Conservation (phyloP, 306 rosid species). For the Sechiopsis laciniata region DNA sequence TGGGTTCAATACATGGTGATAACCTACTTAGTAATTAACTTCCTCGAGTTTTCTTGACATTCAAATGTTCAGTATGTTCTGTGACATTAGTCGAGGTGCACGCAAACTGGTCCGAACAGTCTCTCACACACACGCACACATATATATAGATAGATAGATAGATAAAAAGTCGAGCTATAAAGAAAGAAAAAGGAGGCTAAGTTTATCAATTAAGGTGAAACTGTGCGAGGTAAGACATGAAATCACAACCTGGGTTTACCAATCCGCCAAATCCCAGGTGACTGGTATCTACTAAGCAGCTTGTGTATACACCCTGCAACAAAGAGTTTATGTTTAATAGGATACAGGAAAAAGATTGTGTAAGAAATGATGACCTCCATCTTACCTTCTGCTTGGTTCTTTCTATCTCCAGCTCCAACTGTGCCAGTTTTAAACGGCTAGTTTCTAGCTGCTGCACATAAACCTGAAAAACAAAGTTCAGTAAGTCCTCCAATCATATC, state of each 20-base stretch:
- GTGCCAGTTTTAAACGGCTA: constrained; percentile 69
- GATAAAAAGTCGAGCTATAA: no score
- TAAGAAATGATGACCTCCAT: constrained; percentile 20
- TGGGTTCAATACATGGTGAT: no score
- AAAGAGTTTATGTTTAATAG: constrained; percentile 15
- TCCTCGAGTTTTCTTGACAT: no score
- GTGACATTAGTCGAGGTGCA: no score
- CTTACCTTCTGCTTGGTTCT: constrained; percentile 65
- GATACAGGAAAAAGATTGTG: not conserved
- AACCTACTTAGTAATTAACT: no score
- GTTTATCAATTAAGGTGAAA: no score
- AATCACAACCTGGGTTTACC: constrained; percentile 58
- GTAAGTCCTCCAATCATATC: constrained; percentile 10
- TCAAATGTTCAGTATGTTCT: no score
- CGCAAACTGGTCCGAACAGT: no score
- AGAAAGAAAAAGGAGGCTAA: not conserved
- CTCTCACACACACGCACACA: no score
- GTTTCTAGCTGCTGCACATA: constrained; percentile 87
- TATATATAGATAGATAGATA: no score
- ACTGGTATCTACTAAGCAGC: constrained; percentile 37
- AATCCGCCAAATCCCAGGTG: constrained; percentile 45
- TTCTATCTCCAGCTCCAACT: constrained; percentile 67
- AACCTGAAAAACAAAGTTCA: constrained; percentile 40
- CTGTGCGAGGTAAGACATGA: not conserved
- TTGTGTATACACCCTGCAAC: constrained; percentile 46